phyloP scores from a whole-genome alignment of 2,329 filamentous ascomycete genomes.

The Onygena corvina region DNA sequence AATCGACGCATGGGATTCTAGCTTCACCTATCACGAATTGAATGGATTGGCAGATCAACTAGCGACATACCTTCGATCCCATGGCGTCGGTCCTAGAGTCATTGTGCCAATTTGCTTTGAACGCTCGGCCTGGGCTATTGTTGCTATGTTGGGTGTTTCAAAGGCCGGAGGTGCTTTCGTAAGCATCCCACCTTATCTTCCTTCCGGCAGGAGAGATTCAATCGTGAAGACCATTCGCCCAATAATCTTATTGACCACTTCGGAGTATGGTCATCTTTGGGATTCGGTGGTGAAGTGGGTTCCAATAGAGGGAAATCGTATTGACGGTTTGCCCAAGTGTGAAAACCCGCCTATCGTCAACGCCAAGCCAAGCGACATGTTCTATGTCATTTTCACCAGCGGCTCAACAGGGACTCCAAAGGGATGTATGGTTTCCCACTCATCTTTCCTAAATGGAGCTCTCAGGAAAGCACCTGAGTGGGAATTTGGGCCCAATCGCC shows the following conservation, averaged over 20 bases:
- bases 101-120: conserved; percentile 14
- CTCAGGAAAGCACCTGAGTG: conserved; percentile 34
- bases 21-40: conserved; percentile 14
- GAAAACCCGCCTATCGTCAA: conserved; percentile 27
- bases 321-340: conserved; percentile 34
- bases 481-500: conserved; percentile 34
- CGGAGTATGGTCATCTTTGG: conserved; percentile 13
- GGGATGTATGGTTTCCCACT: conserved; percentile 48
- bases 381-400: conserved; percentile 53
- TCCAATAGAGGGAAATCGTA: conserved; percentile 42
- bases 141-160: conserved; percentile 14
- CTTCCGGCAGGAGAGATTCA: conserved; percentile 2
- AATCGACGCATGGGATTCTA: conserved; percentile 18
- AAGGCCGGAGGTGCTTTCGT: conserved; percentile 16
- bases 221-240: conserved; percentile 11
- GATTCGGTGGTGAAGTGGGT: conserved; percentile 20
- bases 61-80: conserved; percentile 3
- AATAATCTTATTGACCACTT: conserved; percentile 10
- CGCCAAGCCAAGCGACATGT: conserved; percentile 29
- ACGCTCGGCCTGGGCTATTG: conserved; percentile 14
- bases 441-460: conserved; percentile 41
- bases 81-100: conserved; percentile 18
- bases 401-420: conserved; percentile 42
- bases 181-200: conserved; percentile 12
- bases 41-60: conserved; percentile 16